Conservation (phyloP, 495 filamentous ascomycete species). For the Aspergillus bridgeri region DNA sequence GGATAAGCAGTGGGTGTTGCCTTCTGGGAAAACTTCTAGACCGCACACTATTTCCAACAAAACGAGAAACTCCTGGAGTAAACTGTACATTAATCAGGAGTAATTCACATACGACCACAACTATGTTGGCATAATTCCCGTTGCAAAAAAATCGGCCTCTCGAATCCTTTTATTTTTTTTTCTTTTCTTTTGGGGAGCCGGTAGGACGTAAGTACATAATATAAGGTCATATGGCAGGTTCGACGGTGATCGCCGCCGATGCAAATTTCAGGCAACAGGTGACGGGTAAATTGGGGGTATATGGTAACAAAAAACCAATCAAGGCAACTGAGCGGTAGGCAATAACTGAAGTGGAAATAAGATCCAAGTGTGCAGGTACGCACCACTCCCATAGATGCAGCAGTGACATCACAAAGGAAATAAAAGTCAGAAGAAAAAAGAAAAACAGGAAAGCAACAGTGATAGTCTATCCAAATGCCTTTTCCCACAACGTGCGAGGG, state of each 20-base stretch:
- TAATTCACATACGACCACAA: no score
- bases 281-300: constrained; percentile 13
- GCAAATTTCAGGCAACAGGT: constrained; percentile 8
- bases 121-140: no score
- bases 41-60: no score
- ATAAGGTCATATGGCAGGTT: constrained; percentile 13
- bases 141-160: not conserved
- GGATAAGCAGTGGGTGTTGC: no score
- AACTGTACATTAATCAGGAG: no score
- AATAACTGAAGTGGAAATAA: constrained; percentile 2
- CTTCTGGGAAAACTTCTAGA: no score
- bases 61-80: no score
- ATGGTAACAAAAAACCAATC: constrained; percentile 6
- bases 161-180: no score
- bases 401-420: not conserved
- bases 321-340: not conserved
- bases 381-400: constrained; percentile 3
- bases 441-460: no score
- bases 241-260: not conserved
- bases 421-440: constrained; percentile 1
- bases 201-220: constrained; percentile 7
- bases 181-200: not conserved
- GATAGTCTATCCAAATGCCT: constrained; percentile 26
- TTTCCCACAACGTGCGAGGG: constrained; percentile 25
- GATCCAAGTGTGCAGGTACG: constrained; percentile 1